Evolutionary conservation across 208 protist species (phyloP), one percentile per base, ranked within the genome.

Genomic region (Zelonia costaricensis): DNA sequence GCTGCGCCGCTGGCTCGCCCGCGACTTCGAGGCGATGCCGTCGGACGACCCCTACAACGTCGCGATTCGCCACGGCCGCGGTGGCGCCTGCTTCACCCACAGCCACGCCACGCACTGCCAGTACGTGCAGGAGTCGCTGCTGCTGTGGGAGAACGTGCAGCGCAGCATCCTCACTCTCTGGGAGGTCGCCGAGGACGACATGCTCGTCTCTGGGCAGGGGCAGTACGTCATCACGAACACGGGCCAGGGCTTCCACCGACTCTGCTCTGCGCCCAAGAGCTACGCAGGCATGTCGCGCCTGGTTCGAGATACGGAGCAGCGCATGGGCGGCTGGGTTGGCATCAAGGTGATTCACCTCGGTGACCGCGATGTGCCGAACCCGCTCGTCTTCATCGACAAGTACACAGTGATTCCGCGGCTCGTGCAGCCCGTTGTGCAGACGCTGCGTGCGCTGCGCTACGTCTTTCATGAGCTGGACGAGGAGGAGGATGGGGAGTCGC

Each of bases 301-400:
- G 23, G 76, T 99, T 9, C 67, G 48, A 40, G 54, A 90, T 25
- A 80, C 92, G 16, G 83, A 98, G 63, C 35, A 70, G 33, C 52
- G 76, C 28, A 75, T 98, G 49, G 89, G 90, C 35, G 78, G 87
- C 18, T 99, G 97, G 97, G 82, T 99, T 4, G 97, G 98, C 8
- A 97, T 95, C 38, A 94, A 91, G 44, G 97, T 99, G 1, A 96
- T 99, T 49, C 98, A 99, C 66, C 70, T 99, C 18, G 97, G 98
- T 52, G 98, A 99, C 71, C 78, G 88, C 40, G 97, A 99, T 61
- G 98, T 99, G 39, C 98, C 98, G 13, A 99, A 99, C 54, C 94
- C 97, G 7, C 77, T 99, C 1, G 92, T 98, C 27, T 99, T 99
- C 76, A 99, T 99, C 59, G 97, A 99, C 61, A 99, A 99, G 70